Evolutionary conservation across 306 rosid species (phyloP).

Genomic region (Mucuna pruriens): DNA sequence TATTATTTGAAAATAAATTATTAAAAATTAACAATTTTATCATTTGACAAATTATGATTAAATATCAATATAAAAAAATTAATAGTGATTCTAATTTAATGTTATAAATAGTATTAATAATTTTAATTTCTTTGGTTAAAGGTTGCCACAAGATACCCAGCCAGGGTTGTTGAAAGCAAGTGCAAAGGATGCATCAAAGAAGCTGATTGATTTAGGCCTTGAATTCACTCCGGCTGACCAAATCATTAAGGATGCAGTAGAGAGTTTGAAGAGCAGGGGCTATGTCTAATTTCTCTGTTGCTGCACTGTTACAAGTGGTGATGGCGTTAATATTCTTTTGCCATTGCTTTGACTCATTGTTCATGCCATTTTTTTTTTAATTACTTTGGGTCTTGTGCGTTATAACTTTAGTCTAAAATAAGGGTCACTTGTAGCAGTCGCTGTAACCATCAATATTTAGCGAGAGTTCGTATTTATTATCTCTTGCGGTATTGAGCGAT

Average conservation of each 20-base stretch:
- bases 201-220: slow-evolving; percentile 74
- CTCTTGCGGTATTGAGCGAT: not conserved
- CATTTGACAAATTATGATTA: no score
- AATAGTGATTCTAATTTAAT: no score
- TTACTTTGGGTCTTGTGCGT: not conserved
- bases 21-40: no score
- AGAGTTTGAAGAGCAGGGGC: slow-evolving; percentile 67
- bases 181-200: slow-evolving; percentile 62
- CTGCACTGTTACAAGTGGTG: slow-evolving; percentile 32
- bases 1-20: no score
- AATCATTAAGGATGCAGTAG: slow-evolving; percentile 80
- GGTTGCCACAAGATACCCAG: slow-evolving; percentile 74
- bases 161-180: slow-evolving; percentile 73
- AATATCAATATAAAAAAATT: no score
- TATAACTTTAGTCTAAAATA: slow-evolving; percentile 29
- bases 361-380: not conserved
- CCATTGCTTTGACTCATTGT: not conserved
- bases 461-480: not conserved
- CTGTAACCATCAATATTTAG: not conserved
- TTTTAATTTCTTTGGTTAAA: not conserved
- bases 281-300: slow-evolving; percentile 26
- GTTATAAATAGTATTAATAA: not conserved
- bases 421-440: slow-evolving; percentile 32
- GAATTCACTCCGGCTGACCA: slow-evolving; percentile 77
- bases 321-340: not conserved